These are phyloP conservation scores for Colletotrichum limetticola DNA, from an alignment of 2,329 filamentous ascomycete genomes.

Conservation along the genomic window DNA sequence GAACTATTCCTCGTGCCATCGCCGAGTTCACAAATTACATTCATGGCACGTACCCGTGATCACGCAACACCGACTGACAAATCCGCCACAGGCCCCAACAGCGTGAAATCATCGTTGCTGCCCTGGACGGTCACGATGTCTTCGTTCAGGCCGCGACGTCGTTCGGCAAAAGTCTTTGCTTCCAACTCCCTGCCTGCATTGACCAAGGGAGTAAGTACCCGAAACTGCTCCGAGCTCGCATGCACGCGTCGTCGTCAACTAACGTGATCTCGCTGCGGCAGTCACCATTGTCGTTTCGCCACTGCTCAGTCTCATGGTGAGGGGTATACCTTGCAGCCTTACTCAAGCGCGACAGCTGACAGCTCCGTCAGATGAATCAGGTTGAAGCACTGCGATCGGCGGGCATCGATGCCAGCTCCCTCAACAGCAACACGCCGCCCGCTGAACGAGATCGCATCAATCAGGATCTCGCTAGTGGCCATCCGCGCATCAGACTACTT, in stretches of 20 bases:
- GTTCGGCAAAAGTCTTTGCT: constrained; percentile 94
- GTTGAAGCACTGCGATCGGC: constrained; percentile 81
- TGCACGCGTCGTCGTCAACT: constrained; percentile 35
- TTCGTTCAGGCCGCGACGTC: constrained; percentile 92
- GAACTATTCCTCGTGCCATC: constrained; percentile 14
- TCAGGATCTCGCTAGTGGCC: constrained; percentile 85
- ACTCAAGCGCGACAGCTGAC: constrained; percentile 19
- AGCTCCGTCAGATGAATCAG: constrained; percentile 80
- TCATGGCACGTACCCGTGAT: not conserved
- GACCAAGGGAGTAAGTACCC: constrained; percentile 79
- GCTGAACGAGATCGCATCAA: constrained; percentile 76
- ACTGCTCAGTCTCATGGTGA: constrained; percentile 87
- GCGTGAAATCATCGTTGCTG: constrained; percentile 86
- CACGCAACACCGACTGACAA: constrained; percentile 53
- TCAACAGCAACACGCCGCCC: constrained; percentile 83
- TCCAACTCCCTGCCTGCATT: constrained; percentile 89
- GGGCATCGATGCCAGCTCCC: constrained; percentile 82
- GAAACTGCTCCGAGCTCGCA: constrained; percentile 17
- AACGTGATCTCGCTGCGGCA: constrained; percentile 46
- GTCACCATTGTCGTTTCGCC: constrained; percentile 93
- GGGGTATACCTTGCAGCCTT: constrained; percentile 33
- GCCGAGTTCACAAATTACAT: not conserved
- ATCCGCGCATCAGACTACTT: constrained; percentile 83
- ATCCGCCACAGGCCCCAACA: constrained; percentile 70
- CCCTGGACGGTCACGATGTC: constrained; percentile 86